These are phyloP conservation scores for Daedalea quercina DNA, from an alignment of 768 basidiomycete genomes.

Conservation along the genomic window DNA sequence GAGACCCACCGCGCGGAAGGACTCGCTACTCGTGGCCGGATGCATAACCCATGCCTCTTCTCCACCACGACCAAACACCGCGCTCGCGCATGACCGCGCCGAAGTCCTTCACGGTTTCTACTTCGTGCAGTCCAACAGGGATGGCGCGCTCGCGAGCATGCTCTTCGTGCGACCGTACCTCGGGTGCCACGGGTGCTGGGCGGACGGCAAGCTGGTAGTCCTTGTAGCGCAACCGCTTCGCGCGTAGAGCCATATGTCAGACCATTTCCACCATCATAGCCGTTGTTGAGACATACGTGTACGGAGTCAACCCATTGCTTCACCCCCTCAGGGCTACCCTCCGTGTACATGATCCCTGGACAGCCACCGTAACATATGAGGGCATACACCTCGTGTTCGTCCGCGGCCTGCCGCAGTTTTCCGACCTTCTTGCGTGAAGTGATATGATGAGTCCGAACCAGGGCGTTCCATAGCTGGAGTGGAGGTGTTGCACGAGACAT, in stretches of 20 bases:
- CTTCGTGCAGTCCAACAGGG: not conserved
- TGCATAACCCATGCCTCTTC: not conserved
- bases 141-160: not conserved
- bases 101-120: not conserved
- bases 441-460: not conserved
- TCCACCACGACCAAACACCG: not conserved
- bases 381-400: not conserved
- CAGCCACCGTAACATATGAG: not conserved
- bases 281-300: not conserved
- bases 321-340: not conserved
- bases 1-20: no score
- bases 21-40: not conserved
- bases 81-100: not conserved
- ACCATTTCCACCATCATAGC: no score
- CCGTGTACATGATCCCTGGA: not conserved
- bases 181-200: not conserved
- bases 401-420: not conserved
- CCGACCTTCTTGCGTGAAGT: not conserved
- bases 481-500: no score
- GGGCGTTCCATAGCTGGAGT: not conserved
- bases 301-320: not conserved
- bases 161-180: not conserved
- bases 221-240: not conserved
- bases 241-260: no score
- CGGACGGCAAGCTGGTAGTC: not conserved